Base-by-base conservation (phyloP, 2,329 filamentous ascomycete genomes). In the Alternaria viburni region DNA sequence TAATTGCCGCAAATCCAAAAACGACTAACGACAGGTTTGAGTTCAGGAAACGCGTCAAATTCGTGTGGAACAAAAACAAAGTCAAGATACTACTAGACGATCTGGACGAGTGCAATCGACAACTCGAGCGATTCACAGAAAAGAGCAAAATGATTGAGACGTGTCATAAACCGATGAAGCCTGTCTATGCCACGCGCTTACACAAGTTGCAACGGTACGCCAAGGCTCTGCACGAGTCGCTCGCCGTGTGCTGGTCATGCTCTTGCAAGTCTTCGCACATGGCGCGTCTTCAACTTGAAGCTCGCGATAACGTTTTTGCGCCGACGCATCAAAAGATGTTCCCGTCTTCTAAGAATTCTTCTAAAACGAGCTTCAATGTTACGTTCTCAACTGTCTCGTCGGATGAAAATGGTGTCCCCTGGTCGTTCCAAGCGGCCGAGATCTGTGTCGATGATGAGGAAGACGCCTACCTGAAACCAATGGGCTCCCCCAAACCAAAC, bases 121-220 rank as follows among this genome's bases (percentile, higher is more conserved):
- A 80, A 54, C 69, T 80, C 5, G 78, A 80, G 55, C 72, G 78
- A 13, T 79, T 80, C 43, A 79, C 78, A 1, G 74, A 79, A 28
- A 75, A 76, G 50, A 79, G 74, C 21, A 78, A 80, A 56, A 79
- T 74, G 64, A 73, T 80, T 5, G 77, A 80, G 41, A 76, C 74
- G 1, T 74, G 71, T 55, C 73, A 77, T 21, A 79, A 75, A 57
- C 61, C 69, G 6, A 71, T 70, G 4, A 80, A 79, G 55, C 77
- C 77, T n/a, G 11, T 77, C 76, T 77, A 79, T 50, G 76, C 75
- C 11, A 69, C 62, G 26, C 71, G 72, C 8, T 56, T 80, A 30
- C 77, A 79, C 46, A 74, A 70, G 8, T 72, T 80, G 23, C 77
- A 80, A 52, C 66, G 66, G 4, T 78, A 78, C 36, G 78, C 77